phyloP scores from a whole-genome alignment of 306 rosid genomes.

The Phaseolus lunatus region DNA sequence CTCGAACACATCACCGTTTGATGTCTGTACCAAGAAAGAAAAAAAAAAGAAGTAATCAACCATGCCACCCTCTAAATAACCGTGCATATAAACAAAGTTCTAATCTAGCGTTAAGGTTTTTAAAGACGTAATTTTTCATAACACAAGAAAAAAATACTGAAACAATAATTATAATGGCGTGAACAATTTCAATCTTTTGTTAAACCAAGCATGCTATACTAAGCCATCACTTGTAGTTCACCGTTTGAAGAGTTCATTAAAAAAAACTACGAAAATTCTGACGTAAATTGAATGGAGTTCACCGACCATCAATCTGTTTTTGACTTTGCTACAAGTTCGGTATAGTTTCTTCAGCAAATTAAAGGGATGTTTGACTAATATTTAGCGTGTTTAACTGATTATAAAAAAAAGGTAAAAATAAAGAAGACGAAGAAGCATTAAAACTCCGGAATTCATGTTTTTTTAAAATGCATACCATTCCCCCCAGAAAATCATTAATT shows the following conservation, averaged over 20 bases:
- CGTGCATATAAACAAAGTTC: neutral
- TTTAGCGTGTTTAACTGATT: conserved; percentile 29
- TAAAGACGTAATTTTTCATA: neutral
- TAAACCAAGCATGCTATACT: neutral
- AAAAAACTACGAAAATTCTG: neutral
- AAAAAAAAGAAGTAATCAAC: conserved; percentile 20
- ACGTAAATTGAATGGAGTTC: conserved; percentile 7
- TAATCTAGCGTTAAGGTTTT: neutral
- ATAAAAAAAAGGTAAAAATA: neutral
- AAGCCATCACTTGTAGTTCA: neutral
- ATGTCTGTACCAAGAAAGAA: conserved; percentile 57
- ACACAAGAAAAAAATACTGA: neutral
- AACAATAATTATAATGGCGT: no score
- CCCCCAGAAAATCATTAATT: neutral
- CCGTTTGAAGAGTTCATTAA: neutral
- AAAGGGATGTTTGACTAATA: conserved; percentile 35
- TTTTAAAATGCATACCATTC: neutral
- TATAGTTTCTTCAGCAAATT: conserved; percentile 24
- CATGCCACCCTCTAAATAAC: neutral
- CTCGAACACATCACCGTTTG: conserved; percentile 88
- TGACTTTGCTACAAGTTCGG: conserved; percentile 37
- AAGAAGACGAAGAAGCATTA: neutral
- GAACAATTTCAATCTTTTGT: neutral
- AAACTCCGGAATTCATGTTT: neutral
- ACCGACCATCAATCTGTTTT: conserved; percentile 15